phyloP scores from a whole-genome alignment of 805 yeast species.

The Candida morakotiae region DNA sequence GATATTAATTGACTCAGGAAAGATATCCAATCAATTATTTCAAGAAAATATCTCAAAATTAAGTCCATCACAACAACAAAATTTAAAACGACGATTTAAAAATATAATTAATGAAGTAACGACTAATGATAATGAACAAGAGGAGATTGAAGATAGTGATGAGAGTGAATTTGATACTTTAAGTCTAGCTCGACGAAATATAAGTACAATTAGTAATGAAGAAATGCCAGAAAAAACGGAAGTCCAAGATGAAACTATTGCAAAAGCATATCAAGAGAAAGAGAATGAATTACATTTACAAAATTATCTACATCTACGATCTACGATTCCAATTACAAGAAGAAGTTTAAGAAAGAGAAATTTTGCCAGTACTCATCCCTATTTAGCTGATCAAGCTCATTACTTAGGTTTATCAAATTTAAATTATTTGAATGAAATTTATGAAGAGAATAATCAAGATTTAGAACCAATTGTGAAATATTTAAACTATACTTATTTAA shows the following conservation, averaged over 20 bases:
- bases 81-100: conserved; percentile 1
- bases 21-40: conserved; percentile 11
- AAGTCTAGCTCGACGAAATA: neutral
- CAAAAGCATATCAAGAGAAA: neutral
- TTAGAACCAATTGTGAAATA: conserved; percentile 28
- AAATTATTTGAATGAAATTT: conserved; percentile 35
- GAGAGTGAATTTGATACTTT: conserved; percentile 3
- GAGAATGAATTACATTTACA: conserved; percentile 10
- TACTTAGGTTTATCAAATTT: conserved; percentile 36
- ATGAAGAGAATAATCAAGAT: conserved; percentile 28
- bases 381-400: conserved; percentile 42
- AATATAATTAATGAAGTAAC: neutral
- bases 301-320: conserved; percentile 7
- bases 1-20: conserved; percentile 3
- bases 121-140: neutral
- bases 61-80: conserved; percentile 4
- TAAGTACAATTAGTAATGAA: neutral
- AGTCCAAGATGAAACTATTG: neutral
- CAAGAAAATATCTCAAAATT: conserved; percentile 5
- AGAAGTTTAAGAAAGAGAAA: conserved; percentile 37
- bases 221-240: neutral
- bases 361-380: conserved; percentile 42
- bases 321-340: conserved; percentile 10
- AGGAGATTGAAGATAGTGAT: conserved; percentile 5
- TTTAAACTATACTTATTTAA: conserved; percentile 32